Percentiles rank a stretch among this genome's conserved stretches.
phyloP scores from a whole-genome alignment of 495 filamentous ascomycete species.

The Xylaria palmicola region DNA sequence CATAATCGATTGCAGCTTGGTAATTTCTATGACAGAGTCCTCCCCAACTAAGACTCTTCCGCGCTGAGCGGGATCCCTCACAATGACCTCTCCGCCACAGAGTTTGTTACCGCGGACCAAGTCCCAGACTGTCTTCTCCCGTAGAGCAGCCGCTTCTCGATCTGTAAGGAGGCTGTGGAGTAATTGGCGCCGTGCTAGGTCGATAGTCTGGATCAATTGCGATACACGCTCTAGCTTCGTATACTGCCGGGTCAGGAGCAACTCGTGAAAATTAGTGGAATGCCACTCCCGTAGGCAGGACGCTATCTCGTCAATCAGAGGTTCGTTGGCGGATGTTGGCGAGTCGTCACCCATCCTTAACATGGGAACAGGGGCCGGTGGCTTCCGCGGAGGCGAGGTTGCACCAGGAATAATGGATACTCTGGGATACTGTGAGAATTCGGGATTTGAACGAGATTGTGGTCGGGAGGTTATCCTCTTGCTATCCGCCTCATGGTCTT shows the following conservation, averaged over 20 bases:
- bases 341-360: slow-evolving; percentile 97
- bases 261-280: slow-evolving; percentile 90
- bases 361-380: slow-evolving; percentile 92
- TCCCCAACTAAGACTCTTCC: slow-evolving; percentile 86
- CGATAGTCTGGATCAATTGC: slow-evolving; percentile 72
- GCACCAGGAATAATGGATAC: neutral
- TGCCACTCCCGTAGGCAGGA: slow-evolving; percentile 98
- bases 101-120: slow-evolving; percentile 91
- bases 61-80: slow-evolving; percentile 78
- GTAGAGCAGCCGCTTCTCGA: slow-evolving; percentile 70
- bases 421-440: neutral
- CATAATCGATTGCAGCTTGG: slow-evolving; percentile 91
- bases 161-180: slow-evolving; percentile 88
- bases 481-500: slow-evolving; percentile 18
- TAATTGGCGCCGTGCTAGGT: slow-evolving; percentile 81
- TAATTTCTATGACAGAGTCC: slow-evolving; percentile 89
- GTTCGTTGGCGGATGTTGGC: slow-evolving; percentile 81
- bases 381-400: slow-evolving; percentile 56
- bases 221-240: slow-evolving; percentile 76
- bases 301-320: slow-evolving; percentile 94
- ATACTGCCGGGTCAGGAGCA: slow-evolving; percentile 83
- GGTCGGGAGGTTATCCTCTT: neutral
- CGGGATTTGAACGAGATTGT: neutral
- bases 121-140: slow-evolving; percentile 91
- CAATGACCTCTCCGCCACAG: slow-evolving; percentile 86